Evolutionary conservation across 2,329 filamentous ascomycete species (phyloP).

Genomic region (Cercospora zeae-maydis): DNA sequence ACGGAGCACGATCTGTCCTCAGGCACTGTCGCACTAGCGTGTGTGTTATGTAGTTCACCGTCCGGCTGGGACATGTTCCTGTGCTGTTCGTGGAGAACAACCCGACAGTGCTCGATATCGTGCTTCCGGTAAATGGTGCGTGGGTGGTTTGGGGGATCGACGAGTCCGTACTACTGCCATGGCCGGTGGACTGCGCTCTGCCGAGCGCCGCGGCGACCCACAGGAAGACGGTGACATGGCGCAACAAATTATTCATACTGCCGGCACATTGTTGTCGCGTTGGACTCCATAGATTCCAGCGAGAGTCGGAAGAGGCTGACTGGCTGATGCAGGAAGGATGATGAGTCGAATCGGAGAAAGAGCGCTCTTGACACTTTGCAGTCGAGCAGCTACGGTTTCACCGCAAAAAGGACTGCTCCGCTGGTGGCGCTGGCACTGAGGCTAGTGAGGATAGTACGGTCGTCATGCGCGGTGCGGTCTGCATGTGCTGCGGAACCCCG

Average conservation of each 20-base stretch:
- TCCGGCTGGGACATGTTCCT: constrained; percentile 52
- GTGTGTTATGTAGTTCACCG: constrained; percentile 79
- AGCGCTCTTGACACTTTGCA: constrained; percentile 11
- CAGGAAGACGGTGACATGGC: constrained; percentile 23
- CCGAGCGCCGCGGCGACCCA: constrained; percentile 20
- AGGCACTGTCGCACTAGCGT: constrained; percentile 72
- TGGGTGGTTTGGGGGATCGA: constrained; percentile 7
- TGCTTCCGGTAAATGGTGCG: constrained; percentile 3
- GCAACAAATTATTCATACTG: constrained; percentile 29
- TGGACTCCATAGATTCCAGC: constrained; percentile 5
- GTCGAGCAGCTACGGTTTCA: not conserved
- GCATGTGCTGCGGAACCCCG: not conserved
- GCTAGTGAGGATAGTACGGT: not conserved
- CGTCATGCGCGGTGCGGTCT: not conserved
- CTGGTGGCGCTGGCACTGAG: not conserved
- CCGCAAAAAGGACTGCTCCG: not conserved
- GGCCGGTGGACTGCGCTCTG: constrained; percentile 12
- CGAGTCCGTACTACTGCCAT: constrained; percentile 16
- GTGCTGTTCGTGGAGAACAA: constrained; percentile 13
- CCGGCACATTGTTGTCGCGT: constrained; percentile 21
- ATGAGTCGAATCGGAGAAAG: not conserved
- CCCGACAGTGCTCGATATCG: not conserved
- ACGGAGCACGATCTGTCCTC: constrained; percentile 55
- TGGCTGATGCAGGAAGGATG: not conserved
- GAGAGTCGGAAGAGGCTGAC: not conserved